Evolutionary conservation across 129 eudicot genomes (phyloP).

Genomic region (Daucus carota): DH1_v3.0 NC_030386.2:18810001-18810500

Average conservation of each 20-base stretch:
- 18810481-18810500: neutral
- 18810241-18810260: neutral
- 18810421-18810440: neutral
- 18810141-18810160: neutral
- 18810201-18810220: neutral
- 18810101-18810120: neutral
- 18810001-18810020: constrained; percentile 55
- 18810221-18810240: neutral
- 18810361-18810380: neutral
- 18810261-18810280: neutral
- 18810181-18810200: neutral
- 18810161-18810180: neutral
- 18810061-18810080: neutral
- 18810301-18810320: neutral
- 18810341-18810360: neutral
- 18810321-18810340: neutral
- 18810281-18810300: neutral
- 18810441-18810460: neutral
- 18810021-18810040: constrained; percentile 14
- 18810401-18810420: neutral
- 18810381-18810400: neutral
- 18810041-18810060: neutral
- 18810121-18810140: neutral
- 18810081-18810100: neutral
- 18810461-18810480: neutral